phyloP scores from a whole-genome alignment of 768 basidiomycete genomes.

The Mycena galericulata region DNA sequence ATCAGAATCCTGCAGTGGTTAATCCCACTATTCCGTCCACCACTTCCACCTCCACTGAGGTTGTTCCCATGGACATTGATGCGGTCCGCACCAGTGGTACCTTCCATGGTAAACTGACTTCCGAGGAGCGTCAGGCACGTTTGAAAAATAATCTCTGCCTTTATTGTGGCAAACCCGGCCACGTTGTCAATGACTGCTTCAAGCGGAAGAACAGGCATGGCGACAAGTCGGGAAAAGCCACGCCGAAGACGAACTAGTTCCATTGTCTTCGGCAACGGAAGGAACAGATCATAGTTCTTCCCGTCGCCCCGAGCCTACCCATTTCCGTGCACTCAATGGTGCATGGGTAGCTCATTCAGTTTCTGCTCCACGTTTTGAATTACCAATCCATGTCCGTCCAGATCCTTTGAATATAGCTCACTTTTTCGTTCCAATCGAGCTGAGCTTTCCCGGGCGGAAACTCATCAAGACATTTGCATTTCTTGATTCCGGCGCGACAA shows the following conservation, averaged over 20 bases:
- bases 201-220: constrained; percentile 36
- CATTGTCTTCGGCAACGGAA: constrained; percentile 43
- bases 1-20: neutral
- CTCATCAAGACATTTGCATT: constrained; percentile 50
- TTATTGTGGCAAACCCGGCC: constrained; percentile 49
- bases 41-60: constrained; percentile 15
- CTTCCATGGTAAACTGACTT: constrained; percentile 42
- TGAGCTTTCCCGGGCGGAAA: constrained; percentile 46
- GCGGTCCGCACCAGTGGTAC: constrained; percentile 25
- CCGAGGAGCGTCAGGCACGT: constrained; percentile 41
- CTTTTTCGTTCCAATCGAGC: constrained; percentile 44
- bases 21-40: constrained; percentile 9
- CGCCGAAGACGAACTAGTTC: constrained; percentile 41
- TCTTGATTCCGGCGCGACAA: constrained; percentile 51
- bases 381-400: constrained; percentile 35
- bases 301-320: constrained; percentile 30
- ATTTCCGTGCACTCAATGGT: constrained; percentile 29
- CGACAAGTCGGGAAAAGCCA: constrained; percentile 43
- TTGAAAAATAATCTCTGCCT: constrained; percentile 44
- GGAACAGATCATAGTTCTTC: constrained; percentile 39
- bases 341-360: constrained; percentile 33
- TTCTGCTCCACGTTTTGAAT: constrained; percentile 19
- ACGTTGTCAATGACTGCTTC: constrained; percentile 43
- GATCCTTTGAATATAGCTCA: constrained; percentile 36
- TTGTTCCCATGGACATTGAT: constrained; percentile 49